A percentile compares a stretch with the other conserved stretches of the same genome.
These are phyloP conservation scores for Cornus florida DNA, from an alignment of 148 eudicot genomes.

Conservation along the genomic window DNA sequence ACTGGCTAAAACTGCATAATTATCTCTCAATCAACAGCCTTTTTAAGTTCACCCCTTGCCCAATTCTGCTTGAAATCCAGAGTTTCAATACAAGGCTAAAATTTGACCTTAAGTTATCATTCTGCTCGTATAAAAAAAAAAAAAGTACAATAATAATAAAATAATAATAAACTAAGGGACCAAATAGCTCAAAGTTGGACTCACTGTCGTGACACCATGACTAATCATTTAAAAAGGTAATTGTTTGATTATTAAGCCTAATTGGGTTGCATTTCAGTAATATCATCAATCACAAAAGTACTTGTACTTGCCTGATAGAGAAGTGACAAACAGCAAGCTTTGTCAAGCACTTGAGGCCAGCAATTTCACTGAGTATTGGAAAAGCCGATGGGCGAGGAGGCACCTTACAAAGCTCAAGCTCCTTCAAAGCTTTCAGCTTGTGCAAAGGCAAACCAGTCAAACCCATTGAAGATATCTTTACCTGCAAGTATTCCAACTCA, in stretches of 20 bases:
- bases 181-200: neutral
- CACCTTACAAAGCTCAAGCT: slow-evolving; percentile 66
- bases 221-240: neutral
- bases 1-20: too few species aligned
- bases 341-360: slow-evolving; percentile 60
- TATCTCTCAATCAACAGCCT: neutral
- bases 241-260: neutral
- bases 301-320: slow-evolving; percentile 58
- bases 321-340: slow-evolving; percentile 83
- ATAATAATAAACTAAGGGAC: neutral
- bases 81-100: neutral
- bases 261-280: neutral
- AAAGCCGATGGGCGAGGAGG: slow-evolving; percentile 56
- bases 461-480: slow-evolving; percentile 59
- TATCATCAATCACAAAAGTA: too few species aligned
- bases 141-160: neutral
- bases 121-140: neutral
- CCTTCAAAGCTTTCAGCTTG: slow-evolving; percentile 63
- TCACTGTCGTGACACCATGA: neutral
- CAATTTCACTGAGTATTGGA: slow-evolving; percentile 62
- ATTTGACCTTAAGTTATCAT: neutral
- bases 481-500: slow-evolving; percentile 63
- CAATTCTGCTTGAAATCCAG: neutral
- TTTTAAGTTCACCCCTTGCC: neutral
- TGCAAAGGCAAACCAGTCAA: slow-evolving; percentile 53